Percentiles rank a stretch among this genome's conserved stretches.
Evolutionary conservation across 2,329 filamentous ascomycete species (phyloP).

Genomic region (Phialophora expanda): DNA sequence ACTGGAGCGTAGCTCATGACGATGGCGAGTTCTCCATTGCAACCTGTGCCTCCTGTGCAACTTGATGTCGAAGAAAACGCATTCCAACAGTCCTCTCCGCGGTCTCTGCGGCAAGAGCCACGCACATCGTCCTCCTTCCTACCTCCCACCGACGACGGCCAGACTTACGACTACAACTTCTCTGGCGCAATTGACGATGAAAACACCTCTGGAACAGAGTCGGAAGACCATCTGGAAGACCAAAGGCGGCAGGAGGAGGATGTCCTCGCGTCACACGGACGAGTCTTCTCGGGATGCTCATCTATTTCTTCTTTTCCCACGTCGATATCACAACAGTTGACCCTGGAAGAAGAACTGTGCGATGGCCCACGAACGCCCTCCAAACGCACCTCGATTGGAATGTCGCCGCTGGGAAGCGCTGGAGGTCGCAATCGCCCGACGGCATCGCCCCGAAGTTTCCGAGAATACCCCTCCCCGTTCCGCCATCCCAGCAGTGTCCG

Average conservation of each 20-base stretch:
- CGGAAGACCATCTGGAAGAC: conserved; percentile 16
- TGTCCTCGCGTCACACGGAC: conserved; percentile 12
- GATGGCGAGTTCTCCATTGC: conserved; percentile 9
- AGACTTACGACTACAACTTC: conserved; percentile 34
- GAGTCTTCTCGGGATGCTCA: conserved; percentile 34
- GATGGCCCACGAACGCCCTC: conserved; percentile 28
- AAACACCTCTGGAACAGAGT: conserved; percentile 21
- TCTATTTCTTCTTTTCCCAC: conserved; percentile 40
- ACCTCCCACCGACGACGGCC: conserved; percentile 14
- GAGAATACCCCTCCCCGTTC: conserved; percentile 46
- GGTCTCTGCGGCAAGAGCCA: conserved; percentile 33
- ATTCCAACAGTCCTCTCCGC: conserved; percentile 36
- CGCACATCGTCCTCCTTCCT: conserved; percentile 24
- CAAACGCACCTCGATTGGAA: conserved; percentile 16
- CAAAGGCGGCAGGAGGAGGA: conserved; percentile 23
- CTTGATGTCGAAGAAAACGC: conserved; percentile 11
- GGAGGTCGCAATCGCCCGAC: background rate
- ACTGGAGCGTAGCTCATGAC: background rate
- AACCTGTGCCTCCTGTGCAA: background rate
- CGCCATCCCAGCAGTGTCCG: conserved; percentile 53
- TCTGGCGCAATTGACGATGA: conserved; percentile 30
- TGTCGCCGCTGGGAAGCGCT: conserved; percentile 8
- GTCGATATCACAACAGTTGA: conserved; percentile 33
- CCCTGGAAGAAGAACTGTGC: conserved; percentile 25
- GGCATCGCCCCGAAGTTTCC: conserved; percentile 28